These are phyloP conservation scores for Jamesozyma lodderae DNA, from an alignment of 805 yeast genomes.

Conservation along the genomic window DNA sequence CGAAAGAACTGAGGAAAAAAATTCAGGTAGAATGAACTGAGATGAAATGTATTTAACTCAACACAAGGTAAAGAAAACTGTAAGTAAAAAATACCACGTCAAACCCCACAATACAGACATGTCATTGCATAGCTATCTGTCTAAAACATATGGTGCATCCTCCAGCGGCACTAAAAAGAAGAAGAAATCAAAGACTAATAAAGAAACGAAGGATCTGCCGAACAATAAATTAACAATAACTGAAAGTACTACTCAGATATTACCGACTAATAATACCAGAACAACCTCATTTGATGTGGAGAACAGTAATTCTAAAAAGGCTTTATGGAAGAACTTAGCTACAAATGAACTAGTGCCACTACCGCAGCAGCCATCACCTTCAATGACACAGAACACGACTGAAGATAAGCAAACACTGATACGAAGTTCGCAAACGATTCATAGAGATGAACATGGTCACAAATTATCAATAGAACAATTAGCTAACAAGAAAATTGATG, in stretches of 20 bases:
- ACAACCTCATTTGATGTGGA: neutral
- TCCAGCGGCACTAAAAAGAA: constrained; percentile 24
- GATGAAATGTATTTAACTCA: no score
- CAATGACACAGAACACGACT: neutral
- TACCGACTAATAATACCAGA: constrained; percentile 7
- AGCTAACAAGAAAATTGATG: constrained; percentile 17
- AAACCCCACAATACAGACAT: constrained; percentile 16
- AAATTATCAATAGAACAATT: constrained; percentile 30
- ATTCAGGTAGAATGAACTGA: no score
- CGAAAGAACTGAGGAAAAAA: no score
- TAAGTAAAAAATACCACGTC: no score
- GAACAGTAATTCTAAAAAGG: neutral
- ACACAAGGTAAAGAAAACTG: no score
- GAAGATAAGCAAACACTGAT: constrained; percentile 6
- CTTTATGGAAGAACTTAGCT: constrained; percentile 24
- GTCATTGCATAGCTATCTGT: constrained; percentile 41
- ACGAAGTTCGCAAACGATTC: constrained; percentile 32
- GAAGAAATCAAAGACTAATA: constrained; percentile 19
- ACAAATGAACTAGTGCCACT: constrained; percentile 18
- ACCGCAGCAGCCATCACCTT: constrained; percentile 1
- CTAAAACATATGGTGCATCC: constrained; percentile 35
- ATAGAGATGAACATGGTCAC: constrained; percentile 56
- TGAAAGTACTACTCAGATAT: constrained; percentile 12
- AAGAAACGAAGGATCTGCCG: constrained; percentile 9
- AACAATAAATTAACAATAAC: constrained; percentile 11